Conservation (phyloP, 2,329 filamentous ascomycete genomes). For the Trematosphaeria pertusa region DNA sequence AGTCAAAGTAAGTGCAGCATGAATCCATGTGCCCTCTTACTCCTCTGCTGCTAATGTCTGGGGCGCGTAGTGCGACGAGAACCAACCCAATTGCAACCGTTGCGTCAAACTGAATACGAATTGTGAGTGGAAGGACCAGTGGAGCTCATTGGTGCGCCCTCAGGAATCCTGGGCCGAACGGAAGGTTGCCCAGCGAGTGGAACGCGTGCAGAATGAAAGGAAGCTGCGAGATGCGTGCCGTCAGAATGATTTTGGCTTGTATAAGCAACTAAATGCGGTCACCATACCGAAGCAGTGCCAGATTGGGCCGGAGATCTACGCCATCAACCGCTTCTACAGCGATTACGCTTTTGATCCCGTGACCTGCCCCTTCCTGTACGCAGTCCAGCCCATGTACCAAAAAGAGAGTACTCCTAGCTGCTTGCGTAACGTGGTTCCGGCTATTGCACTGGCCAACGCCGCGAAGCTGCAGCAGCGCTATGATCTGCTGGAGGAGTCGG, state of each 20-base stretch:
- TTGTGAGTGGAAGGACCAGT: conserved; percentile 11
- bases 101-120: conserved; percentile 4
- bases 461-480: conserved; percentile 6
- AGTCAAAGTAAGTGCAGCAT: conserved; percentile 5
- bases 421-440: conserved; percentile 8
- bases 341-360: conserved; percentile 1
- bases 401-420: not conserved
- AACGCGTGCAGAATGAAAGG: conserved; percentile 6
- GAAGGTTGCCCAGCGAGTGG: conserved; percentile 10
- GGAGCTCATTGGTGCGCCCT: conserved; percentile 3
- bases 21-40: not conserved
- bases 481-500: conserved; percentile 7
- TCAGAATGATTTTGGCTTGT: not conserved
- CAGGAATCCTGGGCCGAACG: conserved; percentile 11
- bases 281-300: conserved; percentile 7
- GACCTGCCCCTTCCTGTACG: not conserved
- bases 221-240: not conserved
- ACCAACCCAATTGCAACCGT: conserved; percentile 4
- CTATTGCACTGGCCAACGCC: conserved; percentile 7
- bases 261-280: not conserved
- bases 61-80: conserved; percentile 12
- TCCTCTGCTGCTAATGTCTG: too few relatives aligned
- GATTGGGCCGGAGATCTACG: conserved; percentile 10
- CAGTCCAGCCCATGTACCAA: not conserved
- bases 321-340: conserved; percentile 9